These are phyloP conservation scores for Jamesozyma gamospora DNA, from an alignment of 805 yeast genomes.

Conservation along the genomic window DNA sequence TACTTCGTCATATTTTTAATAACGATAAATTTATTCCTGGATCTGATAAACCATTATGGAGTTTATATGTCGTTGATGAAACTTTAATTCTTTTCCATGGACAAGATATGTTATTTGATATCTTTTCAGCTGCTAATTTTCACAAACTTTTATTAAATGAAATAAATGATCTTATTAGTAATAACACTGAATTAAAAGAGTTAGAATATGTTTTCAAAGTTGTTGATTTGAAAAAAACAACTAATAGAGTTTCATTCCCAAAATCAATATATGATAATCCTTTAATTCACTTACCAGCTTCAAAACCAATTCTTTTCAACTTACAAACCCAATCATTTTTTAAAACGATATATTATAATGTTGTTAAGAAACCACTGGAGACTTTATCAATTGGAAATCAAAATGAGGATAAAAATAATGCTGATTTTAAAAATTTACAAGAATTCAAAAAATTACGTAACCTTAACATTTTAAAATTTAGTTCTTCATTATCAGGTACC, in stretches of 20 bases:
- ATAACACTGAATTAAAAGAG: neutral
- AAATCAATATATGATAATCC: constrained; percentile 23
- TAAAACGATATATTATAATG: constrained; percentile 16
- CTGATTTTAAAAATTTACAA: constrained; percentile 1
- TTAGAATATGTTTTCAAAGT: constrained; percentile 4
- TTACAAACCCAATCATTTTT: constrained; percentile 23
- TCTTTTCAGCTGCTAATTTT: constrained; percentile 24
- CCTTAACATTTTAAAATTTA: constrained; percentile 7
- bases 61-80: constrained; percentile 20
- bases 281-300: constrained; percentile 19
- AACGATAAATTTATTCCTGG: constrained; percentile 16
- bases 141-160: constrained; percentile 17
- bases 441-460: constrained; percentile 4
- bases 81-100: constrained; percentile 24
- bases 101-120: constrained; percentile 24
- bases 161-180: constrained; percentile 6
- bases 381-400: constrained; percentile 3
- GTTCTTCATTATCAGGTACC: constrained; percentile 19
- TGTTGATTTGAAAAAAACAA: neutral
- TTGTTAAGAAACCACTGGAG: constrained; percentile 21
- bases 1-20: constrained; percentile 22
- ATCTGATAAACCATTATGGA: constrained; percentile 20
- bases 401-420: neutral
- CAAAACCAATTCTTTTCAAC: constrained; percentile 16
- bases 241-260: constrained; percentile 6